Percentiles rank a stretch among this genome's conserved stretches.
phyloP scores from a whole-genome alignment of 108 stramenopile species.

The Skeletonema potamos region DNA sequence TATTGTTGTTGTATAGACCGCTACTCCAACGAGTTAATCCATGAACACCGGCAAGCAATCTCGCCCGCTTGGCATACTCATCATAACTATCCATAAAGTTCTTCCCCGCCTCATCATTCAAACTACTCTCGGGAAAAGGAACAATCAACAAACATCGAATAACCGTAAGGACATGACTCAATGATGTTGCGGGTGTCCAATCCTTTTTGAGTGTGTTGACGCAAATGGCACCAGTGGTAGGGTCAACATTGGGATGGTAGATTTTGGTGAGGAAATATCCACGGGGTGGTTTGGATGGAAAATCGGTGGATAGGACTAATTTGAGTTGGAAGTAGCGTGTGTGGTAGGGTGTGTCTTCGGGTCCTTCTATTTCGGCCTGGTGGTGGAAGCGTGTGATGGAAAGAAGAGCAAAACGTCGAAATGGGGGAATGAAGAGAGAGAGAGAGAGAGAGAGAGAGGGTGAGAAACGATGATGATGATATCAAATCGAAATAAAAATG shows the following conservation, averaged over 20 bases:
- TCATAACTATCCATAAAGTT: constrained; percentile 99
- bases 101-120: constrained; percentile 99
- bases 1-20: no score
- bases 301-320: constrained; percentile 83
- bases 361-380: constrained; percentile 93
- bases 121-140: constrained; percentile 96
- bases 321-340: constrained; percentile 92
- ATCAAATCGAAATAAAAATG: not conserved
- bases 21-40: constrained; percentile 51
- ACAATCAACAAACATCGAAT: constrained; percentile 98
- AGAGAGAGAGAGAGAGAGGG: not conserved
- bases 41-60: constrained; percentile 94
- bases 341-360: constrained; percentile 95
- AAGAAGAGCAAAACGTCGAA: no score
- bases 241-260: constrained; percentile 98
- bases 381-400: no score
- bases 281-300: constrained; percentile 91
- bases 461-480: not conserved
- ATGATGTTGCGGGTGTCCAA: constrained; percentile 88
- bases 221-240: constrained; percentile 94
- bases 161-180: constrained; percentile 94
- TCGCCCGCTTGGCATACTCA: constrained; percentile 93
- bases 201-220: constrained; percentile 99
- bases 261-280: constrained; percentile 98
- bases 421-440: no score